These are phyloP conservation scores for Paramarasmius palmivorus DNA, from an alignment of 1,284 basidiomycete genomes.

Conservation along the genomic window DNA sequence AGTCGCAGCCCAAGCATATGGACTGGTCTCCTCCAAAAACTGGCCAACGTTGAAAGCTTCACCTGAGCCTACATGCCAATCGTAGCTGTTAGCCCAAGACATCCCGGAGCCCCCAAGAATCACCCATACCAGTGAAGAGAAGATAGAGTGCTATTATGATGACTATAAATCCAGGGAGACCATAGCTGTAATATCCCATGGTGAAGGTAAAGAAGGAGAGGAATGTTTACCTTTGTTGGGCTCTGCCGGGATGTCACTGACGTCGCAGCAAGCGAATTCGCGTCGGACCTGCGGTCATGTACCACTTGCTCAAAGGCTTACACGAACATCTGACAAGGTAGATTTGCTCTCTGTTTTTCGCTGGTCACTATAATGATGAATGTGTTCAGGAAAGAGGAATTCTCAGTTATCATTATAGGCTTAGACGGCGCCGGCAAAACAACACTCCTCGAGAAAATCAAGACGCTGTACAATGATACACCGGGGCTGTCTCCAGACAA, in stretches of 20 bases:
- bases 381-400: constrained; percentile 85
- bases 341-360: constrained; percentile 38
- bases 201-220: not conserved
- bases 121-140: constrained; percentile 74
- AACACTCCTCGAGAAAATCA: constrained; percentile 89
- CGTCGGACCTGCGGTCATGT: no score
- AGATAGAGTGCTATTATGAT: constrained; percentile 78
- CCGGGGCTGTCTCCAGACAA: constrained; percentile 86
- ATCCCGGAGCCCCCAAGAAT: constrained; percentile 2
- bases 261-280: no score
- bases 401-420: constrained; percentile 91
- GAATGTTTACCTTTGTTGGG: not conserved
- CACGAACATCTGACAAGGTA: constrained; percentile 87
- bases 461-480: constrained; percentile 84
- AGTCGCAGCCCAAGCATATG: constrained; percentile 89
- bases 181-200: constrained; percentile 60
- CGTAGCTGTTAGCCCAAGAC: constrained; percentile 8
- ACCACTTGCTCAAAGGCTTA: constrained; percentile 58
- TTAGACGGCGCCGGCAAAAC: constrained; percentile 91
- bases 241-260: no score
- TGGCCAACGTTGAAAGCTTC: constrained; percentile 91
- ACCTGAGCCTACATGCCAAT: constrained; percentile 63
- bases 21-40: constrained; percentile 92
- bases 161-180: constrained; percentile 65
- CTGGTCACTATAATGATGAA: no score